Base-by-base conservation (phyloP, 1,284 basidiomycete genomes). In the Papiliotrema fonsecae region DNA sequence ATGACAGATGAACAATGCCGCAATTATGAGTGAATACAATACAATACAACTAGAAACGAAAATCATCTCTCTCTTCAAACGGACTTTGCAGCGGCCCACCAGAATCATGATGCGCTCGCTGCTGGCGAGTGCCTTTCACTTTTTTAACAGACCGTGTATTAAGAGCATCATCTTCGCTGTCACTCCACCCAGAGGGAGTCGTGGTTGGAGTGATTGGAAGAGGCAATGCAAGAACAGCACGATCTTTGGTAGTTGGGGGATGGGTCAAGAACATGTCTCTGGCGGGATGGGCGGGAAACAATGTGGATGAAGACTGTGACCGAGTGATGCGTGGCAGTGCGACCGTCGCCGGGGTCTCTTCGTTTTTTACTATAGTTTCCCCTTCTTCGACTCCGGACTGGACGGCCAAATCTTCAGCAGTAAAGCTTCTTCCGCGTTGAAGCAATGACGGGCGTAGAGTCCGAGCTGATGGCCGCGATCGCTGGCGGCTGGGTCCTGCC, bases 341-440 rank as follows among this genome's bases (percentile, higher is more conserved):
- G 7, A 38, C 26, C 4, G 35, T 27, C 11, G 42, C 16, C 7
- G 28, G 14, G n/a, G 32, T 19, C 34, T 35, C 16, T 5, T 14
- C 14, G 16, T 37, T 26, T 7, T 27, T 18, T 25, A 11, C 21
- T 31, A 2, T 24, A 51, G 16, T 27, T n/a, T 18, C 44, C 6
- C 45, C 39, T 0, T 38, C 43, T n/a, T 51, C 57, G 11, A 45
- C 39, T 44, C 62, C 64, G 14, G 52, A 49, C 42, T 57, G 55
- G 3, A 52, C 60, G 26, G 61, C 56, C 5, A 74, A 62, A 43
- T 74, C 72, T 16, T 58, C 56, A 2, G 72, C 72, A 6, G 72
- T 74, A 47, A 73, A 74, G 52, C 65, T 70, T 9, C 64, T 54
- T 4, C 71, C 71, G 34, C 71, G 56, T 36, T 69, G 69, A 1